A percentile compares a stretch with the other conserved stretches of the same genome.
phyloP scores from a whole-genome alignment of 1,284 basidiomycete species.

The Xanthoconium separans region DNA sequence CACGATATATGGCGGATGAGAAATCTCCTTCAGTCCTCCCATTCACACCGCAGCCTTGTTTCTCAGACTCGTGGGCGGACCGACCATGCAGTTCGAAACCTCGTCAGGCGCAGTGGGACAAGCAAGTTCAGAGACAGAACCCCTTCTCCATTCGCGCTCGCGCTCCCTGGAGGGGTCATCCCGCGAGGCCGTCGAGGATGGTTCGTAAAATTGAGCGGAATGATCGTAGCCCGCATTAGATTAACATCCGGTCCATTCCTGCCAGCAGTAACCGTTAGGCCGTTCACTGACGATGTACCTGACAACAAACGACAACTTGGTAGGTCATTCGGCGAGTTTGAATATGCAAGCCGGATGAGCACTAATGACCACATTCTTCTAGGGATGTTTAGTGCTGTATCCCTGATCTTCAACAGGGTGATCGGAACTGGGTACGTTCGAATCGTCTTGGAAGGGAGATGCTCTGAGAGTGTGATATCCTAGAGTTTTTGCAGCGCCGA shows the following conservation, averaged over 20 bases:
- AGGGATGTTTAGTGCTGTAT: constrained; percentile 60
- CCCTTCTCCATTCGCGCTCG: constrained; percentile 15
- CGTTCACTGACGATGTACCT: constrained; percentile 41
- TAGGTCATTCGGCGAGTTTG: constrained; percentile 18
- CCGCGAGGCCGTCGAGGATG: constrained; percentile 6
- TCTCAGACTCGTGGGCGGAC: neutral
- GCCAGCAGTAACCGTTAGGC: constrained; percentile 12
- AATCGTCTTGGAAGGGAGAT: neutral
- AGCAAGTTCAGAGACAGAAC: constrained; percentile 22
- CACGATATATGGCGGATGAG: neutral
- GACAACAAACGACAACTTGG: constrained; percentile 44
- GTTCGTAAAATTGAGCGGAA: constrained; percentile 7
- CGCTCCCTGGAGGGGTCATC: neutral
- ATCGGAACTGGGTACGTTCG: constrained; percentile 68
- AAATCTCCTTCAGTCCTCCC: neutral
- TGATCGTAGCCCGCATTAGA: neutral
- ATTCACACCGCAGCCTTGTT: neutral
- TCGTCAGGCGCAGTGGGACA: neutral
- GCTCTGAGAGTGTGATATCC: neutral
- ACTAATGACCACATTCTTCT: neutral
- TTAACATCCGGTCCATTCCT: neutral
- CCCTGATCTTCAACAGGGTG: constrained; percentile 74
- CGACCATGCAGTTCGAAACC: neutral
- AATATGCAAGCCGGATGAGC: neutral
- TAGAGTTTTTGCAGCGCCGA: constrained; percentile 76